A percentile compares a stretch with the other conserved stretches of the same genome.
Conservation (phyloP, 2,329 filamentous ascomycete species). For the Exophiala viscosa region DNA sequence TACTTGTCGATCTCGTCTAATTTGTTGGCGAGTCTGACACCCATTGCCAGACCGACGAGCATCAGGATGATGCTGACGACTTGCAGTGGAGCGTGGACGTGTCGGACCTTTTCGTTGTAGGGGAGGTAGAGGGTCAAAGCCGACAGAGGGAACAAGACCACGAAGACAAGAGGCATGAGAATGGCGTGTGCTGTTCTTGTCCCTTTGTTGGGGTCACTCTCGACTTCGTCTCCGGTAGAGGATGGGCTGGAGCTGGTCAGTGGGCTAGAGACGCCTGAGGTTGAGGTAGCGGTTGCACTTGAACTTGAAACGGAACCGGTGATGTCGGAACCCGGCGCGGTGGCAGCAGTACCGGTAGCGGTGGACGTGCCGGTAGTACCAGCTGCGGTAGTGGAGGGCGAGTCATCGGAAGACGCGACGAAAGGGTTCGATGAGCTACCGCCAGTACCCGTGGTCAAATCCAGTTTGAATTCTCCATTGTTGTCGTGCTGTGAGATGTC, state of each 20-base stretch:
- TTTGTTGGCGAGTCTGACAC: constrained; percentile 47
- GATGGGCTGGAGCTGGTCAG: constrained; percentile 18
- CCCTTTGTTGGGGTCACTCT: constrained; percentile 6
- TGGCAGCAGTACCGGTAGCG: neutral
- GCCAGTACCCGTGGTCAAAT: constrained; percentile 49
- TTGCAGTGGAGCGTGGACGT: constrained; percentile 47
- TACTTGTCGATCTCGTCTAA: constrained; percentile 37
- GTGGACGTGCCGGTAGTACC: neutral
- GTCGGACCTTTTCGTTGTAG: constrained; percentile 41
- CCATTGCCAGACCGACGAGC: constrained; percentile 50
- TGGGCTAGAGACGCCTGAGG: constrained; percentile 17
- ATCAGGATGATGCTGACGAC: constrained; percentile 46
- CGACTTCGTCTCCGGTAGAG: constrained; percentile 4
- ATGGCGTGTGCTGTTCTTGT: constrained; percentile 30
- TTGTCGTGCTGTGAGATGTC: constrained; percentile 46
- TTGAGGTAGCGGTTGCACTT: constrained; percentile 9
- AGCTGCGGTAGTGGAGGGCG: constrained; percentile 5
- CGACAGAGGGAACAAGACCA: constrained; percentile 40
- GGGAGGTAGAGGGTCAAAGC: constrained; percentile 35
- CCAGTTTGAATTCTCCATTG: constrained; percentile 43
- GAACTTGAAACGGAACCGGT: neutral
- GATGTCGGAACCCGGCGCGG: neutral
- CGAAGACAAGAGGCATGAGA: constrained; percentile 43
- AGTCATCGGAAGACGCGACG: constrained; percentile 15
- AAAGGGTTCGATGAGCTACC: constrained; percentile 41